Base-by-base conservation (phyloP, 345 rosid species). In the Passiflora organensis region DNA sequence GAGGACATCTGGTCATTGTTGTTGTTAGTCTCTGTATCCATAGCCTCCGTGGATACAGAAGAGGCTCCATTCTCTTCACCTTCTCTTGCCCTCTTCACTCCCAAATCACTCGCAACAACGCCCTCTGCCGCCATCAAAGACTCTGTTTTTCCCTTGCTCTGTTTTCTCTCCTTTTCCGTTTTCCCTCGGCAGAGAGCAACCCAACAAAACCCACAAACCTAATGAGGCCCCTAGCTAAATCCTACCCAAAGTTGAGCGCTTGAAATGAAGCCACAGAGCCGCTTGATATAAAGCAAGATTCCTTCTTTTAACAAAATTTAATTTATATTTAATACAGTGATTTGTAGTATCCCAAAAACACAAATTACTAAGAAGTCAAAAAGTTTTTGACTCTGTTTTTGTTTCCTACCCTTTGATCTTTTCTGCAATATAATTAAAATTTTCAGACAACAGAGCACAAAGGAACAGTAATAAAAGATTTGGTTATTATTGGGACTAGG, bases 81-180 rank as follows among this genome's bases (percentile, higher is more conserved):
- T 28, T 82, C 88, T 63, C 84, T 76, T 2, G 83, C 80, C 62
- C 85, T 76, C 53, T 83, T 86, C 59, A 74, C 58, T 0, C 81
- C 66, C 47, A 69, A 72, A 65, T 85, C 83, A 58, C 41, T 21
- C 41, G 53, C 43, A 25, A 22, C 48, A 49, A 49, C 51, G 43
- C 57, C 45, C 13, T 59, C 66, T 54, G 48, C 66, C 37, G 70
- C 70, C 75, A 65, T 70, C 34, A 22, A 34, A 15, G 20, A 24
- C 19, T 25, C 23, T 59, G 17, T n/a, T 23, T 4, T 21, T 14
- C 14, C 11, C 39, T 32, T 36, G 32, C 46, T 28, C 50, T 18
- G 49, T 8, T 10, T 16, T 10, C 32, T 32, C 28, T 25, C 12
- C 38, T 51, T 20, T 13, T 14, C 37, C 51, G 22, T 12, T 22